Evolutionary conservation across 176 grass and related monocot species (phyloP), one percentile per base, ranked within the genome.

Genomic region (Rhynchospora tenuis): DNA sequence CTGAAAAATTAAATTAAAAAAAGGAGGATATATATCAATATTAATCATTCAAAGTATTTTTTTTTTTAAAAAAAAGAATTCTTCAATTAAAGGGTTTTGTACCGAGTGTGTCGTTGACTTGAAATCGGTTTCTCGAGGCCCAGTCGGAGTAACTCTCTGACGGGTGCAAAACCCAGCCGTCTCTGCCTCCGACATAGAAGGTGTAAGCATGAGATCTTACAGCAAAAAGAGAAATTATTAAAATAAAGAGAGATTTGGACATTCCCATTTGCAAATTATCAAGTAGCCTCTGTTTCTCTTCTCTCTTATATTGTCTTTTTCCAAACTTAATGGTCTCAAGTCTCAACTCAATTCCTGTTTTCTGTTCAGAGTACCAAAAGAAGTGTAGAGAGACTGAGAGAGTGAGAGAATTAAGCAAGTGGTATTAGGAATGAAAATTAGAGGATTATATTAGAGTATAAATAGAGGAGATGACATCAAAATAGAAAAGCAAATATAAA

Each of bases 51-150:
- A 26, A 6, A 63, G 28, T 26, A 46, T 46, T 51, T 17, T 6
- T 0, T 27, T 2, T 10, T n/a, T n/a, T n/a, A n/a, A n/a, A n/a
- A n/a, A 81, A 51, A 7, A 29, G 3, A 61, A n/a, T 44, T 7
- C 2, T 44, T 23, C 22, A 64, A 81, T 60, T 81, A 3, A 81
- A 42, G 22, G 9, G 2, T 56, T 56, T 0, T 2, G n/a, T 86
- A 91, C 87, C 89, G 2, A 94, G 66, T 14, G 85, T 89, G 69
- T 94, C 89, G 38, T 84, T 80, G 16, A 90, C 62, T 70, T 74
- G 84, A 71, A 91, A 89, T 3, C 68, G 79, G 48, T 88, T 87
- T 57, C 87, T 79, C 3, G 19, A 15, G 6, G 87, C 58, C 89
- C 92, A 94, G 14, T 56, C 66, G 22, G n/a, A 56, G 60, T 91